A percentile compares a stretch with the other conserved stretches of the same genome.
Evolutionary conservation across 2,329 filamentous ascomycete species (phyloP).

Genomic region (Diaporthe sp.): DNA sequence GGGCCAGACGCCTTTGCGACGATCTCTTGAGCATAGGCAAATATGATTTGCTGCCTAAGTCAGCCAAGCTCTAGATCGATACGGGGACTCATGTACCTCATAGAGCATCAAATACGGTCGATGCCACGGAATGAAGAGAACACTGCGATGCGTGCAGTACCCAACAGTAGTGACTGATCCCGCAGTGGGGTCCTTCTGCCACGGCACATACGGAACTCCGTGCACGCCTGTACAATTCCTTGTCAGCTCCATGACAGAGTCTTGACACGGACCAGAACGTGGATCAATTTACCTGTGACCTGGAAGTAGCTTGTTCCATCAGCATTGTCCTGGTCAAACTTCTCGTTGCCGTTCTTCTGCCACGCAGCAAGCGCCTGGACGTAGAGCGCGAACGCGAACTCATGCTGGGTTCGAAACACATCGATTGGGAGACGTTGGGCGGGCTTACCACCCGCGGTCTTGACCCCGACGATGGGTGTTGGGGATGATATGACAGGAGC

Average conservation of each 20-base stretch:
- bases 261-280: background rate
- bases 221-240: background rate
- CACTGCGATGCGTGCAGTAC: constrained; percentile 34
- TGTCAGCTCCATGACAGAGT: background rate
- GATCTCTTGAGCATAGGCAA: constrained; percentile 30
- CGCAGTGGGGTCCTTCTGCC: constrained; percentile 21
- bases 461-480: background rate
- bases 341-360: constrained; percentile 19
- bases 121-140: constrained; percentile 34
- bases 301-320: constrained; percentile 14
- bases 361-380: constrained; percentile 29
- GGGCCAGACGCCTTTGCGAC: constrained; percentile 12
- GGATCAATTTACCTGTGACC: background rate
- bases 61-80: background rate
- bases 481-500: constrained; percentile 42
- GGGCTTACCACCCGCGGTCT: background rate
- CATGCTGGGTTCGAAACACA: constrained; percentile 9
- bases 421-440: constrained; percentile 21
- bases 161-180: background rate
- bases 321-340: constrained; percentile 22
- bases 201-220: constrained; percentile 13
- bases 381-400: constrained; percentile 31
- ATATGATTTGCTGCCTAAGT: constrained; percentile 24
- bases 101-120: constrained; percentile 24
- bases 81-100: background rate